Evolutionary conservation across 1,284 basidiomycete genomes (phyloP), one percentile per base, ranked within the genome.

Genomic region (Naganishia cerealis): DNA sequence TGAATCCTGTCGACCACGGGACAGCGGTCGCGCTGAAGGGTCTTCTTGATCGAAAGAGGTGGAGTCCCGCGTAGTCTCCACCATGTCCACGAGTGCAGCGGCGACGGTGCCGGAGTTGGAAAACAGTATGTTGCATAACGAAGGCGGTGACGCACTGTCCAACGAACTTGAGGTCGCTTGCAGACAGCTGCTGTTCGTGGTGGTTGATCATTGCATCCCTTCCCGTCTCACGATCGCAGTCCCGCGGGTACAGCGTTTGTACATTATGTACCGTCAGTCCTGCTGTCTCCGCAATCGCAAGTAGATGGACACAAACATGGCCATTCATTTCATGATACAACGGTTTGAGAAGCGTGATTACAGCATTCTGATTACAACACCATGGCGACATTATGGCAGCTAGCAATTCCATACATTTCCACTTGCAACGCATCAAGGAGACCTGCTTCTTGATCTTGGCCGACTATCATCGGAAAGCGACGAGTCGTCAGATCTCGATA

Each of bases 371-470:
- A 15, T 54, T 54, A 63, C 61, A 63, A 63, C 61, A 52, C 40
- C 40, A 18, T 42, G 16, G 29, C 21, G 13, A 53, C 36, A 42
- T 24, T 38, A 36, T 26, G 43, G 24, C 50, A 21, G 13, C 33
- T 48, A 50, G 29, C 57, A 26, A 59, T 29, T 15, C 42, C 24
- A 33, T 26, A 33, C 26, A 48, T 10, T n/a, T 39, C 29, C 16
- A 50, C 24, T 50, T n/a, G 5, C 57, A 10, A 46, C 43, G 15
- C 26, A 42, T 42, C 29, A 63, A 50, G 61, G 61, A n/a, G 50
- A 63, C 61, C 61, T 63, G 50, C 38, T 63, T 40, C 61, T 63
- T 15, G 61, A 63, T 13, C 61, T 46, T 7, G 61, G 54, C 10
- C 61, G 61, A 63, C 50, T 63, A 24, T 36, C 50, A 42, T 52